These are phyloP conservation scores for Melanopsichium pennsylvanicum DNA, from an alignment of 1,284 basidiomycete genomes.

Conservation along the genomic window DNA sequence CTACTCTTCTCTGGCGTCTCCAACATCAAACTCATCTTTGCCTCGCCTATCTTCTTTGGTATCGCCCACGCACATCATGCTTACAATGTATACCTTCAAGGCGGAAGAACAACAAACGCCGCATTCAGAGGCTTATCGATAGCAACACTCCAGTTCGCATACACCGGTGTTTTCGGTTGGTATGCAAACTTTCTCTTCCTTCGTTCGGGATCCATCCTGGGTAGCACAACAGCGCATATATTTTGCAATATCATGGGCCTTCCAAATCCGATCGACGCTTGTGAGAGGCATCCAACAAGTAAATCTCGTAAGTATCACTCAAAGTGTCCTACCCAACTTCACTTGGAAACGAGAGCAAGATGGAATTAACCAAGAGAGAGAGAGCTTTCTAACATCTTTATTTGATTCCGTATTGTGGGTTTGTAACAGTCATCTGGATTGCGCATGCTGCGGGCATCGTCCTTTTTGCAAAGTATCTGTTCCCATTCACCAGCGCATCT, in stretches of 20 bases:
- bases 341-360: not conserved
- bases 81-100: constrained; percentile 78
- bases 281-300: constrained; percentile 66
- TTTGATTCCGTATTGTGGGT: no score
- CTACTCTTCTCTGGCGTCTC: constrained; percentile 76
- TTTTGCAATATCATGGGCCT: constrained; percentile 95
- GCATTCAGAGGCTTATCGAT: constrained; percentile 72
- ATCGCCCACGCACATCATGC: constrained; percentile 91
- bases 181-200: constrained; percentile 86
- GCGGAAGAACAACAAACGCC: constrained; percentile 68
- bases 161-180: constrained; percentile 91
- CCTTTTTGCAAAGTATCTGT: constrained; percentile 67
- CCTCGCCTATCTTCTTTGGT: constrained; percentile 86
- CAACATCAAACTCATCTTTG: constrained; percentile 74
- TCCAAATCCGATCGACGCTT: constrained; percentile 70
- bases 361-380: no score
- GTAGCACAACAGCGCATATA: constrained; percentile 71
- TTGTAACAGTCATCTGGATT: constrained; percentile 68
- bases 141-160: constrained; percentile 76
- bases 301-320: constrained; percentile 66
- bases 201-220: constrained; percentile 72
- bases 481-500: constrained; percentile 23
- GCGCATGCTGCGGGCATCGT: constrained; percentile 70
- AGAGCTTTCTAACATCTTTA: no score
- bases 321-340: not conserved